Evolutionary conservation across 2,329 filamentous ascomycete species (phyloP), one percentile per base, ranked within the genome.

Genomic region (Ascosphaera apis): DNA sequence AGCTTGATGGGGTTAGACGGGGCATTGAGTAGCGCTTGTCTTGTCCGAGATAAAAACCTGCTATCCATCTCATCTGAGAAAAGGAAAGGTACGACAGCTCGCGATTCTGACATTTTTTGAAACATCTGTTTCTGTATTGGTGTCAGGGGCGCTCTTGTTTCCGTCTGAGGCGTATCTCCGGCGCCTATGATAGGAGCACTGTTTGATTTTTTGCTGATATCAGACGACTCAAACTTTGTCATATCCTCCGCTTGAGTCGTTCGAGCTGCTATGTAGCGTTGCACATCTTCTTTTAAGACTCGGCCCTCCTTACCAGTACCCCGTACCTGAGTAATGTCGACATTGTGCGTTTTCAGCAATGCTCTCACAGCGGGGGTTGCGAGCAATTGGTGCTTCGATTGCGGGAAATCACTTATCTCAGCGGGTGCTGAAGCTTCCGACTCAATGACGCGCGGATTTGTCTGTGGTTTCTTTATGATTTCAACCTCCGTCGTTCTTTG

Each of bases 341-440:
- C 56, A 9, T 74, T 69, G 35, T 79, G 61, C 48, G 88, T 73
- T 54, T 84, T 92, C 41, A 76, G 72, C 23, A 95, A 62, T 46
- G 91, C 82, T 39, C 88, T 72, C 21, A 98, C 86, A 3, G 88
- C 88, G 3, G 88, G 88, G 16, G 86, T 95, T 16, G 88, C 84
- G 33, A 95, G 63, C 16, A 71, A 67, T 33, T 77, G 72, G 54
- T 74, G 70, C 53, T 72, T 80, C 38, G 74, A 69, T n/a, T n/a
- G n/a, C n/a, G n/a, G n/a, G n/a, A n/a, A n/a, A n/a, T n/a, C n/a
- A n/a, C n/a, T n/a, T n/a, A n/a, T n/a, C n/a, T n/a, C n/a, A n/a
- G n/a, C n/a, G n/a, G n/a, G n/a, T n/a, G n/a, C n/a, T n/a, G n/a
- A n/a, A n/a, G n/a, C n/a, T n/a, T n/a, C n/a, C n/a, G n/a, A n/a